Conservation (phyloP, 73 alveolate species). For the Paramecium octaurelia region DNA sequence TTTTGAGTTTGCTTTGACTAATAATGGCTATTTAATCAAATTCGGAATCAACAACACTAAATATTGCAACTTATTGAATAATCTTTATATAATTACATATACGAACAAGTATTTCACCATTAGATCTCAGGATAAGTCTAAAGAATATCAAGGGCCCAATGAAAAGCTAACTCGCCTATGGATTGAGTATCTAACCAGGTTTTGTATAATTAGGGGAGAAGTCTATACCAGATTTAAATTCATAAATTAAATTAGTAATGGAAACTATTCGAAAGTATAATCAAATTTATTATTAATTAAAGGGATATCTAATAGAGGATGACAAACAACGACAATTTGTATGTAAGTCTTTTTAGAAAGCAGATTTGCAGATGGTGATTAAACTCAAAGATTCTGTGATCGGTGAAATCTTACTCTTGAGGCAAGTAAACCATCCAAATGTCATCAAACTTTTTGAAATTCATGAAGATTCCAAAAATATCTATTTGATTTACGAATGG, state of each 20-base stretch:
- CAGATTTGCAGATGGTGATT: background rate
- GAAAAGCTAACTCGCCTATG: background rate
- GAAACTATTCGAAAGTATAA: slow-evolving; percentile 28
- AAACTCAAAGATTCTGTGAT: slow-evolving; percentile 25
- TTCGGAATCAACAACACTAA: background rate
- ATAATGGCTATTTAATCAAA: background rate
- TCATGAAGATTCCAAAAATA: background rate
- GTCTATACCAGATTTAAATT: background rate
- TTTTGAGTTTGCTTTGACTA: background rate
- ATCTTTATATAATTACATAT: background rate
- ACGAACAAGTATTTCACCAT: background rate
- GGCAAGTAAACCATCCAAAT: slow-evolving; percentile 3
- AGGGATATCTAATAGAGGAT: slow-evolving; percentile 16
- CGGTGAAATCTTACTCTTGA: slow-evolving; percentile 17
- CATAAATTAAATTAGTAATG: slow-evolving; percentile 3
- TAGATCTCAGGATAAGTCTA: background rate
- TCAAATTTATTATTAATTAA: background rate
- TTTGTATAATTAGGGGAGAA: background rate
- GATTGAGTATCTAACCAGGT: background rate
- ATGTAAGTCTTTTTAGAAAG: background rate
- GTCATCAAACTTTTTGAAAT: background rate
- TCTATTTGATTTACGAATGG: slow-evolving; percentile 1
- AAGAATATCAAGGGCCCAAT: background rate
- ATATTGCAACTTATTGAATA: background rate
- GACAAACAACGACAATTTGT: background rate